Evolutionary conservation across 2,329 filamentous ascomycete genomes (phyloP), one percentile per base, ranked within the genome.

Genomic region (Pleurostoma richardsiae): DNA sequence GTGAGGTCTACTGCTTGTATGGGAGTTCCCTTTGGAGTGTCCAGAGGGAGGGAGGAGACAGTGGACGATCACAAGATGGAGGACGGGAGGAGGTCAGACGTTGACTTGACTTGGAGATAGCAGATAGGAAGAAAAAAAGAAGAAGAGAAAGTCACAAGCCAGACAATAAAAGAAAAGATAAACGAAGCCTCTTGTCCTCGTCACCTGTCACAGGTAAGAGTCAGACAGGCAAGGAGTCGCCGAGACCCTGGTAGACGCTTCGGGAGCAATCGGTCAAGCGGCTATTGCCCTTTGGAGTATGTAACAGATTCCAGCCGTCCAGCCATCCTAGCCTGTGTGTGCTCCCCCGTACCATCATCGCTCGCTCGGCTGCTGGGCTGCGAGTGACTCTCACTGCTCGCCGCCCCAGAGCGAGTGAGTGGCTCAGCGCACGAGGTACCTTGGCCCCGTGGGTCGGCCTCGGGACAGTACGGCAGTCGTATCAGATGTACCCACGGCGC

Each of bases 181-280:
- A 42, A 28, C 40, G 29, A 19, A 19, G 19, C 19, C 19, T 19
- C 19, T 19, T 19, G 19, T 19, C 19, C 19, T 19, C 19, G 40
- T 38, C 27, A 36, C 6, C 31, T 30, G 6, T 31, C 19, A 7
- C 30, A n/a, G n/a, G 19, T 19, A 19, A 19, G 19, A 19, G 19
- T 19, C 19, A 19, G 19, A 19, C 19, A 19, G 19, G 19, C 19
- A 2, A 19, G 19, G 19, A 19, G 19, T 19, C 19, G 19, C 19
- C 19, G 19, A 19, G 19, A 19, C 19, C 19, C 19, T 19, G 19
- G 19, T 19, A 19, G 19, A 19, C 19, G 11, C 42, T 6, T 63
- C 61, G 61, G 60, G 51, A 59, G 52, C 43, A 49, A 51, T 63
- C 62, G 62, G 62, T 56, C 61, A 61, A 64, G 54, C 62, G 60